phyloP scores from a whole-genome alignment of 352 stramenopile species.

The Pythium insidiosum region DNA sequence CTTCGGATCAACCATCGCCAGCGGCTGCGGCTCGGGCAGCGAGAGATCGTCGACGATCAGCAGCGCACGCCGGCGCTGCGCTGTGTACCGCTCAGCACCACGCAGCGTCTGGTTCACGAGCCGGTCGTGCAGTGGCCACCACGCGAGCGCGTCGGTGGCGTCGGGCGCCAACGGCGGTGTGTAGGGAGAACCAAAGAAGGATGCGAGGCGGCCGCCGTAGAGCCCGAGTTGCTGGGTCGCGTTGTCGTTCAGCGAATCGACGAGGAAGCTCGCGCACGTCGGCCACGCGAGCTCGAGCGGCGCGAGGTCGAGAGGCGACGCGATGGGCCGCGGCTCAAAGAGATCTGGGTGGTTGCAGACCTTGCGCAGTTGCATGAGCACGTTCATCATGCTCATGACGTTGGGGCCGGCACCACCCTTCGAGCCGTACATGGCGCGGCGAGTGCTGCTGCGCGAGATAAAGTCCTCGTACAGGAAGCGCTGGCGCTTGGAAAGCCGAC shows the following conservation, averaged over 20 bases:
- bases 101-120: too few species aligned
- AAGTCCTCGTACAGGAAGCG: slow-evolving; percentile 98
- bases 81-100: too few species aligned
- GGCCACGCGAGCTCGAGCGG: slow-evolving; percentile 22
- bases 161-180: too few species aligned
- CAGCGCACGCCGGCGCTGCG: too few species aligned
- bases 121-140: too few species aligned
- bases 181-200: too few species aligned
- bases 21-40: too few species aligned
- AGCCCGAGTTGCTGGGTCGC: slow-evolving; percentile 14
- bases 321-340: slow-evolving; percentile 95
- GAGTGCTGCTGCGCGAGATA: slow-evolving; percentile 92
- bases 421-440: slow-evolving; percentile 83
- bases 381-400: slow-evolving; percentile 99
- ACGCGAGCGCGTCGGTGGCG: too few species aligned
- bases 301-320: slow-evolving; percentile 89
- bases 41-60: too few species aligned
- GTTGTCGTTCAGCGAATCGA: slow-evolving; percentile 33
- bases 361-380: slow-evolving; percentile 98
- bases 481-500: slow-evolving; percentile 92
- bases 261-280: slow-evolving; percentile 33
- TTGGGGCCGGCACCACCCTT: slow-evolving; percentile 80
- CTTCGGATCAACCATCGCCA: too few species aligned
- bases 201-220: too few species aligned
- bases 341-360: slow-evolving; percentile 98